These are phyloP conservation scores for Trametopsis cervina DNA, from an alignment of 768 basidiomycete genomes.

Conservation along the genomic window DNA sequence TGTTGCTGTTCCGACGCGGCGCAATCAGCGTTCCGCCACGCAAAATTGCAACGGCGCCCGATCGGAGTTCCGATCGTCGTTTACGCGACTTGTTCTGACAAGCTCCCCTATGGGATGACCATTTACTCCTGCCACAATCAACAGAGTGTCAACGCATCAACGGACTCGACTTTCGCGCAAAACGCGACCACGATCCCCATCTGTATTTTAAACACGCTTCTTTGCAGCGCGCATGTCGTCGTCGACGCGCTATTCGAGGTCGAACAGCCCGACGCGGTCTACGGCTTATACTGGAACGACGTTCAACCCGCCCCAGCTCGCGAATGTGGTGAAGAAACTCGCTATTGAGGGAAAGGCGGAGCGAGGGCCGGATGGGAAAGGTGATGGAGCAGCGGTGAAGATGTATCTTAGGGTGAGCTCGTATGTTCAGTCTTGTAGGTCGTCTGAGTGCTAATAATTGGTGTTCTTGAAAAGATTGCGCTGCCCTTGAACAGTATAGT, in stretches of 20 bases:
- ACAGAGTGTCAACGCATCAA: too few relatives aligned
- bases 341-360: slow-evolving; percentile 71
- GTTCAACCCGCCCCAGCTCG: slow-evolving; percentile 28
- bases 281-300: slow-evolving; percentile 18
- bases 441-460: slow-evolving; percentile 1
- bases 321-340: slow-evolving; percentile 68
- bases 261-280: slow-evolving; percentile 26
- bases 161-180: too few relatives aligned
- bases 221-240: too few relatives aligned
- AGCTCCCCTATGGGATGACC: too few relatives aligned
- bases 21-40: too few relatives aligned
- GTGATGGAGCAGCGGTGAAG: slow-evolving; percentile 60
- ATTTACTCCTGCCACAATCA: too few relatives aligned
- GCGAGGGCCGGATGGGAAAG: slow-evolving; percentile 52
- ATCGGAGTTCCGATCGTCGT: too few relatives aligned
- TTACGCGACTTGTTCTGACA: too few relatives aligned
- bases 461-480: slow-evolving; percentile 39
- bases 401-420: slow-evolving; percentile 63
- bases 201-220: too few relatives aligned
- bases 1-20: too few relatives aligned
- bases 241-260: slow-evolving; percentile 21
- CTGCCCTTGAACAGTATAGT: slow-evolving; percentile 58
- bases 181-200: too few relatives aligned
- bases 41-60: too few relatives aligned
- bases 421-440: slow-evolving; percentile 22